Percentiles rank a stretch among this genome's conserved stretches.
Conservation (phyloP, 768 basidiomycete species). For the Asterophora lycoperdoides region DNA sequence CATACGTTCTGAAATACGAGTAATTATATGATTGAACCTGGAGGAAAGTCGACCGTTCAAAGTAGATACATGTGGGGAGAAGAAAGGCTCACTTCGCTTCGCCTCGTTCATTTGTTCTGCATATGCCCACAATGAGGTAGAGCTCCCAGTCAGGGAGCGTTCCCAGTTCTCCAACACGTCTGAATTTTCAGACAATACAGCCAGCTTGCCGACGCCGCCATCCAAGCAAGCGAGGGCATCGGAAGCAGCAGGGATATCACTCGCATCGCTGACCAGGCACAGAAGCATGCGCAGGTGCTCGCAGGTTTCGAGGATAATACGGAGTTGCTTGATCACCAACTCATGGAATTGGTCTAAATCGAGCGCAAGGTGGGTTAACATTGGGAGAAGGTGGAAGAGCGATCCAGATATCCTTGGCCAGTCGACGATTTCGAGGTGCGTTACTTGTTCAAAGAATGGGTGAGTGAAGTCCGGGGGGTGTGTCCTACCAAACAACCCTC, state of each 20-base stretch:
- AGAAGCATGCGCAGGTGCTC: constrained; percentile 18
- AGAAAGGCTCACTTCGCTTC: constrained; percentile 14
- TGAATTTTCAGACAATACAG: constrained; percentile 18
- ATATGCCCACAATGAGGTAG: constrained; percentile 20
- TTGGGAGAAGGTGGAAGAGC: constrained; percentile 13
- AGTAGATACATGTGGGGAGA: not conserved
- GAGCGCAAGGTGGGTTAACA: constrained; percentile 23
- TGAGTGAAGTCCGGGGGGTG: constrained; percentile 16
- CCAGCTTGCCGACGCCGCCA: constrained; percentile 16
- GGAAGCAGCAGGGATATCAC: constrained; percentile 15
- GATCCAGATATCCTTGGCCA: constrained; percentile 13
- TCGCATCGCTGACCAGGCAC: constrained; percentile 19
- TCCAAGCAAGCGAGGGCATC: constrained; percentile 13
- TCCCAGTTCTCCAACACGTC: constrained; percentile 24
- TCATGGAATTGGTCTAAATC: constrained; percentile 18
- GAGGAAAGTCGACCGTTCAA: not conserved
- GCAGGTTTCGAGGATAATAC: constrained; percentile 19
- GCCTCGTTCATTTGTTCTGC: constrained; percentile 18
- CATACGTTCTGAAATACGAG: too few species aligned
- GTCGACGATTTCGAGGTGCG: constrained; percentile 24
- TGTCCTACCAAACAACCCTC: constrained; percentile 18
- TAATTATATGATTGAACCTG: not conserved
- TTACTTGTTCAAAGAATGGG: constrained; percentile 22
- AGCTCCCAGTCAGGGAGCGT: constrained; percentile 14
- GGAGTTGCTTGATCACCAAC: constrained; percentile 10